A percentile compares a stretch with the other conserved stretches of the same genome.
Evolutionary conservation across 2,329 filamentous ascomycete genomes (phyloP).

Genomic region (Hymenoscyphus fraxineus): DNA sequence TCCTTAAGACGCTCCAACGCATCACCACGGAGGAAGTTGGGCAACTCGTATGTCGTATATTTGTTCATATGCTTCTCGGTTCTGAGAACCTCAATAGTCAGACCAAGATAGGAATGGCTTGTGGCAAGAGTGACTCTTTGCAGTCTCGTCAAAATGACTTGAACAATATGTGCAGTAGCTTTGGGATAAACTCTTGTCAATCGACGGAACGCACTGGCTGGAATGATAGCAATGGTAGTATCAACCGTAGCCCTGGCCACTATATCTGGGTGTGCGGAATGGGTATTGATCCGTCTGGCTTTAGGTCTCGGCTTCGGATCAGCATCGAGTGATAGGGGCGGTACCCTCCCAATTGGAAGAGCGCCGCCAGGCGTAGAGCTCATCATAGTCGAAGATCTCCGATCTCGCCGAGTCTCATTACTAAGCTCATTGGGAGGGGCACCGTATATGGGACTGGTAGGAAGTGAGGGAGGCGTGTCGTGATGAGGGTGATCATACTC

Average conservation of each 20-base stretch:
- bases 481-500: constrained; percentile 27
- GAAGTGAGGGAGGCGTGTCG: constrained; percentile 33
- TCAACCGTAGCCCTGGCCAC: constrained; percentile 94
- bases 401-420: constrained; percentile 54
- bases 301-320: constrained; percentile 30
- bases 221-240: constrained; percentile 97
- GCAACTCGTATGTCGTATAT: constrained; percentile 86
- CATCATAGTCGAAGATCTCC: constrained; percentile 29
- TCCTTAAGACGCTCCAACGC: constrained; percentile 83
- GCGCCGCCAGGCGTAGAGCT: constrained; percentile 35
- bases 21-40: constrained; percentile 82
- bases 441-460: constrained; percentile 32
- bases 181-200: constrained; percentile 93
- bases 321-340: constrained; percentile 68
- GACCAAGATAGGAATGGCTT: constrained; percentile 87
- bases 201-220: constrained; percentile 89
- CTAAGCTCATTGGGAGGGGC: constrained; percentile 26
- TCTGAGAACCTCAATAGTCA: constrained; percentile 86
- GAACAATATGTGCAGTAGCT: constrained; percentile 94
- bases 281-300: constrained; percentile 48
- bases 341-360: constrained; percentile 55
- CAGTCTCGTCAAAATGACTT: constrained; percentile 91
- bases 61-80: constrained; percentile 93
- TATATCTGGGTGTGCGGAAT: constrained; percentile 92
- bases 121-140: constrained; percentile 93